A percentile compares a stretch with the other conserved stretches of the same genome.
These are phyloP conservation scores for Globisporangium splendens DNA, from an alignment of 352 stramenopile species.

Conservation along the genomic window DNA sequence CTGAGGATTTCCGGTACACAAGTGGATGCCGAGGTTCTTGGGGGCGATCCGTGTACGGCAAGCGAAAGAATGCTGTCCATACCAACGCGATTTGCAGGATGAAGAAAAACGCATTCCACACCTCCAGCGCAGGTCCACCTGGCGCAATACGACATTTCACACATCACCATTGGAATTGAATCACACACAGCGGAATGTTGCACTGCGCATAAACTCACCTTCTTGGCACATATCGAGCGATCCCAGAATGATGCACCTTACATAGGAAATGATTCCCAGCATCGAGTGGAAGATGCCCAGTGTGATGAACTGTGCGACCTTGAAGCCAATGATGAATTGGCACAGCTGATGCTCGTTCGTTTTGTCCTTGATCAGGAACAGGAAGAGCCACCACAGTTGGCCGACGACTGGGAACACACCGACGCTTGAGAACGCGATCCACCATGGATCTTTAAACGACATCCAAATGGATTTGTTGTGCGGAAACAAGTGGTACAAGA, in stretches of 20 bases:
- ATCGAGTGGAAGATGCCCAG: slow-evolving; percentile 72
- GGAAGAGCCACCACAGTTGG: slow-evolving; percentile 88
- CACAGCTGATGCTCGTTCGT: slow-evolving; percentile 91
- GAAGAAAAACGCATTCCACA: slow-evolving; percentile 80
- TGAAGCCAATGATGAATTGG: slow-evolving; percentile 91
- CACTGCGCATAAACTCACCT: too few species aligned
- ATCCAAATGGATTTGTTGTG: slow-evolving; percentile 88
- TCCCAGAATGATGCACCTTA: slow-evolving; percentile 64
- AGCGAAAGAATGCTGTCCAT: slow-evolving; percentile 80
- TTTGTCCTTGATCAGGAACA: slow-evolving; percentile 91
- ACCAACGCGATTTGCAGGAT: slow-evolving; percentile 80
- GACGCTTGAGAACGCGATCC: slow-evolving; percentile 69
- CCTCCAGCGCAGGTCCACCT: slow-evolving; percentile 51
- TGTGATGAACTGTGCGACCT: slow-evolving; percentile 88
- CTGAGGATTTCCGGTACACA: slow-evolving; percentile 51
- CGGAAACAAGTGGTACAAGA: slow-evolving; percentile 87
- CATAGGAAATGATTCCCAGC: slow-evolving; percentile 62
- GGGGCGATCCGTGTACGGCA: slow-evolving; percentile 76
- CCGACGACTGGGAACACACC: slow-evolving; percentile 82
- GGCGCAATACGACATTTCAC: not conserved
- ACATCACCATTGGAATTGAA: too few species aligned
- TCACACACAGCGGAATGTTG: too few species aligned
- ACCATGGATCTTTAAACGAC: slow-evolving; percentile 81
- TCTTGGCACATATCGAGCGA: slow-evolving; percentile 53
- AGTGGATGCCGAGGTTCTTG: slow-evolving; percentile 44